Evolutionary conservation across 1,139 yeast species (phyloP), one percentile per base, ranked within the genome.

Genomic region (Zygotorulaspora mrakii): DNA sequence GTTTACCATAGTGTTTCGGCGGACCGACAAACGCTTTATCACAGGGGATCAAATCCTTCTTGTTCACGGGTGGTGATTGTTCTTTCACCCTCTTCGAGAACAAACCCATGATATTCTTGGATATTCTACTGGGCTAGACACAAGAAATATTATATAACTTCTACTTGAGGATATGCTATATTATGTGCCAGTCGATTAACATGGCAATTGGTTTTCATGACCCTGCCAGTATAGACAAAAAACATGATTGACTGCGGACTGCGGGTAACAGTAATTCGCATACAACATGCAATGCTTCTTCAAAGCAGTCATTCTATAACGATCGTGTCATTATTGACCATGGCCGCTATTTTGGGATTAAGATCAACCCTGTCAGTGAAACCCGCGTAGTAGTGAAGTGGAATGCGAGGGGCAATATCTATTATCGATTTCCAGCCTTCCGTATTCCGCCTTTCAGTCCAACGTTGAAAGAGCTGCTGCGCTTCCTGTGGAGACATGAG

Each of bases 1-100:
- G 43, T 21, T 40, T 45, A 7, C 52, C 54, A 39, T 50, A 48
- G 12, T 37, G 22, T 17, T 40, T 43, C 6, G 63, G 61, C 4
- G 62, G 62, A 1, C 37, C 36, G 13, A 37, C 29, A 33, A 52
- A 46, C 27, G 54, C 38, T 26, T 43, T 48, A 21, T 48, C 50
- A 31, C 59, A 50, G 11, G 50, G 50, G 22, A 57, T 54, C 17
- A 52, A 33, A 32, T 54, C 53, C 27, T 43, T 46, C 31, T 42
- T 45, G 17, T 31, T 39, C n/a, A 35, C 30, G 8, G 41, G 37
- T 13, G 46, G 35, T 11, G 43, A 20, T n/a, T 33, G 26, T 3
- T 48, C 55, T 13, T 45, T 43, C 22, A 43, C 39, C 35, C 48
- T 57, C 35, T 49, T 55, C 9, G 57, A 50, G 32, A 59, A 59